These are phyloP conservation scores for Scheffersomyces stambukii DNA, from an alignment of 1,139 yeast genomes.

Conservation along the genomic window DNA sequence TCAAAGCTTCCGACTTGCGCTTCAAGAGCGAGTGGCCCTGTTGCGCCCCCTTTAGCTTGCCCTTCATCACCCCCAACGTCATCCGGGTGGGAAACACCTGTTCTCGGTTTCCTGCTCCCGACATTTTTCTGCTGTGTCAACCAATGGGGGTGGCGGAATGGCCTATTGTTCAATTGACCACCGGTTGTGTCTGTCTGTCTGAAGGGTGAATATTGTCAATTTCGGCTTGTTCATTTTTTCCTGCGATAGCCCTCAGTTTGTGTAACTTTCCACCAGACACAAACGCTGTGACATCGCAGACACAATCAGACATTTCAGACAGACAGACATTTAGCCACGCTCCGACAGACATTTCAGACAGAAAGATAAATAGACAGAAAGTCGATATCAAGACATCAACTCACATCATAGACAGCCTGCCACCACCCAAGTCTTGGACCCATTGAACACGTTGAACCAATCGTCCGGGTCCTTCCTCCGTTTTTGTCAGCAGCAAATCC, in stretches of 20 bases:
- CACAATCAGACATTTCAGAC: no score
- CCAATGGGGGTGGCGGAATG: background rate
- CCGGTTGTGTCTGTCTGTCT: conserved; percentile 2
- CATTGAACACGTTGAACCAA: background rate
- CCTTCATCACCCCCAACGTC: conserved; percentile 94
- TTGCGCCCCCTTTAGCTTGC: conserved; percentile 93
- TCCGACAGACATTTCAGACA: no score
- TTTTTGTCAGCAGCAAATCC: no score
- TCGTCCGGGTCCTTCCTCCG: background rate
- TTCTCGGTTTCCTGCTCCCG: conserved; percentile 60
- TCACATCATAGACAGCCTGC: no score
- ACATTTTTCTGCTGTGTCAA: conserved; percentile 26
- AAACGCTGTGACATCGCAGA: no score
- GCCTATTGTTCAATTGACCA: background rate
- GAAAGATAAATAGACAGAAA: no score
- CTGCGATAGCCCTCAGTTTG: no score
- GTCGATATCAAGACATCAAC: no score
- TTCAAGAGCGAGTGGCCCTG: conserved; percentile 92
- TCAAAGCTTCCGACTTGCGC: conserved; percentile 94
- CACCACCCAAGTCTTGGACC: no score
- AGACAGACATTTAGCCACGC: no score
- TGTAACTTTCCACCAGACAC: no score
- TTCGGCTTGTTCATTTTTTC: background rate
- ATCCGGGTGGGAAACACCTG: conserved; percentile 95
- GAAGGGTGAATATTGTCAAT: background rate